These are phyloP conservation scores for Xylaria arbuscula DNA, from an alignment of 2,329 filamentous ascomycete genomes.

Conservation along the genomic window DNA sequence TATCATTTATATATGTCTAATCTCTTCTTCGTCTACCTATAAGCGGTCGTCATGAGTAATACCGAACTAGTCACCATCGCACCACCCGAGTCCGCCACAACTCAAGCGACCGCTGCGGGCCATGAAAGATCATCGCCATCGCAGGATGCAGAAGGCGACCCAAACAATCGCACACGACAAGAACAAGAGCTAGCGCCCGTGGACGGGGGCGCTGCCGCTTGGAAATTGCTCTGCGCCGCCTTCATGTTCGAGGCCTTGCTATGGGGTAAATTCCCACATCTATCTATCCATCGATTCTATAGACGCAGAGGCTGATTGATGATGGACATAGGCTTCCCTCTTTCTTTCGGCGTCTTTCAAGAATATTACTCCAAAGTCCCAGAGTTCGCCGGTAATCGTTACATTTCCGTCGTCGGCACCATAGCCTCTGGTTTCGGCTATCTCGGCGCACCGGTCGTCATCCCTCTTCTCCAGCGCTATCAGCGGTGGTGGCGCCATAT, in stretches of 20 bases:
- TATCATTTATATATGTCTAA: background rate
- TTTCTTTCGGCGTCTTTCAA: conserved; percentile 50
- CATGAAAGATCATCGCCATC: background rate
- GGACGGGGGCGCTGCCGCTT: conserved; percentile 44
- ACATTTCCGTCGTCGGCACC: conserved; percentile 48
- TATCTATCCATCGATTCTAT: background rate
- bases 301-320: conserved; percentile 5
- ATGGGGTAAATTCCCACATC: conserved; percentile 38
- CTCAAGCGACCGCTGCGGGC: background rate
- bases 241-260: conserved; percentile 47
- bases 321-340: conserved; percentile 44
- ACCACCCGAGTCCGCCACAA: conserved; percentile 3
- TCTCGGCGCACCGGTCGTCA: conserved; percentile 51
- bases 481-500: conserved; percentile 50
- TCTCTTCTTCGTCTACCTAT: background rate
- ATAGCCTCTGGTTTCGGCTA: conserved; percentile 49
- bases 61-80: conserved; percentile 8
- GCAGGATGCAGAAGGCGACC: conserved; percentile 20
- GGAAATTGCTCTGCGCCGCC: conserved; percentile 43
- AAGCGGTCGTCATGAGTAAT: conserved; percentile 3
- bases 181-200: conserved; percentile 40
- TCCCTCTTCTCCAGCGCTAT: conserved; percentile 51
- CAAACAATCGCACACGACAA: background rate
- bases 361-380: conserved; percentile 47
- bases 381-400: conserved; percentile 44